Percentiles rank a stretch among this genome's conserved stretches.
These are phyloP conservation scores for Blastomyces parvus DNA, from an alignment of 2,329 filamentous ascomycete genomes.

Conservation along the genomic window DNA sequence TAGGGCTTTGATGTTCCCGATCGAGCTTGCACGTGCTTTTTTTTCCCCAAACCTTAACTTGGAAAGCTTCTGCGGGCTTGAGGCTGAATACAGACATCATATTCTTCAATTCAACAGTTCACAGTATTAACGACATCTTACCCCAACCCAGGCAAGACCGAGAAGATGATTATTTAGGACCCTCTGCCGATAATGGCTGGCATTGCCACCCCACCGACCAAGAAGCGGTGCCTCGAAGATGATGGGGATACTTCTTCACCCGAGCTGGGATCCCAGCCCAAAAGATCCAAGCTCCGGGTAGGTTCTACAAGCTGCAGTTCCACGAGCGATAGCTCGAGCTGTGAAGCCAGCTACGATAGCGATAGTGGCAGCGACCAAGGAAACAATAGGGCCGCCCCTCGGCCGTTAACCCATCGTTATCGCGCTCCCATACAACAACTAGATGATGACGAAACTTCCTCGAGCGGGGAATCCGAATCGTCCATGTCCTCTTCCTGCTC, in stretches of 20 bases:
- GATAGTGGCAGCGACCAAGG: not conserved
- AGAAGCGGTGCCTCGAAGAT: slow-evolving; percentile 8
- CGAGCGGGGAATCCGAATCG: slow-evolving; percentile 3
- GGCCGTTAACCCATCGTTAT: not conserved
- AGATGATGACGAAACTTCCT: slow-evolving; percentile 15
- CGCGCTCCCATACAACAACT: not conserved
- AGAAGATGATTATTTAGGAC: not conserved
- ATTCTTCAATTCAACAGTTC: not conserved
- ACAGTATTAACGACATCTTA: not conserved
- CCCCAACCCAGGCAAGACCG: not conserved
- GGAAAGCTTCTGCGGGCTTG: not conserved
- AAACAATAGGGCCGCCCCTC: not conserved
- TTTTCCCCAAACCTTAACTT: not conserved
- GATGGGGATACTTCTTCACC: not conserved
- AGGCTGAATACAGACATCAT: not conserved
- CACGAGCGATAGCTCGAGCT: not conserved
- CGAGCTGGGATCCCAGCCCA: not conserved
- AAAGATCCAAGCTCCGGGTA: not conserved
- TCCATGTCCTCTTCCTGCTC: slow-evolving; percentile 15
- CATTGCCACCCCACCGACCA: not conserved
- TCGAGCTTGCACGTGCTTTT: slow-evolving; percentile 5
- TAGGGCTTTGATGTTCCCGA: not conserved
- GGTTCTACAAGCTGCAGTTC: not conserved
- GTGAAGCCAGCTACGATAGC: not conserved
- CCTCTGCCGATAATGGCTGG: slow-evolving; percentile 2